Conservation (phyloP, 2,329 filamentous ascomycete genomes). For the Xylaria sp. region DNA sequence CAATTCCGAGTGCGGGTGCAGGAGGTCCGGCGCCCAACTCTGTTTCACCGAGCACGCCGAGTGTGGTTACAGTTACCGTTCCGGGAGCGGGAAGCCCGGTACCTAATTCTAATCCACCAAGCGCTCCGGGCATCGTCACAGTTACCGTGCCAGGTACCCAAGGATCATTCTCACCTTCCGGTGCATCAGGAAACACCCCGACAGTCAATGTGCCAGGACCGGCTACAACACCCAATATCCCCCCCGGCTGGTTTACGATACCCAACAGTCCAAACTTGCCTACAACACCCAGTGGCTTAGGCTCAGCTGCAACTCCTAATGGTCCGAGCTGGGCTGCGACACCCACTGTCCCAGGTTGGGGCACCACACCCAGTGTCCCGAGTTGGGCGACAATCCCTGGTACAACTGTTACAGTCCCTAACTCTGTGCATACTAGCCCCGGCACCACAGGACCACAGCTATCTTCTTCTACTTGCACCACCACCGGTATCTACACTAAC, state of each 20-base stretch:
- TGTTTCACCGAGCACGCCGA: background rate
- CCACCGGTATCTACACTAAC: conserved; percentile 25
- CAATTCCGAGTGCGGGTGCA: conserved; percentile 10
- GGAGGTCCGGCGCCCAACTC: conserved; percentile 3
- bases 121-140: background rate
- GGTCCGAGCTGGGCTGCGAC: background rate
- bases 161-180: conserved; percentile 9
- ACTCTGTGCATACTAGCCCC: conserved; percentile 8
- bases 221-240: background rate
- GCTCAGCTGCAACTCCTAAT: background rate
- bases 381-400: conserved; percentile 20
- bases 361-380: background rate
- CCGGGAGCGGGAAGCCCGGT: background rate
- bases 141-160: conserved; percentile 24
- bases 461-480: conserved; percentile 26
- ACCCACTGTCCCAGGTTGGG: background rate
- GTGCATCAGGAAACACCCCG: background rate
- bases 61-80: conserved; percentile 17
- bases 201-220: no score
- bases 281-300: conserved; percentile 1
- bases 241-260: background rate
- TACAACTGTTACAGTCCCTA: conserved; percentile 21
- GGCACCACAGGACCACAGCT: background rate
- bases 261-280: background rate
- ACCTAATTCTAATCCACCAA: background rate